A percentile compares a stretch with the other conserved stretches of the same genome.
These are phyloP conservation scores for Pleurotus ostreatus DNA, from an alignment of 768 basidiomycete species.

Conservation along the genomic window DNA sequence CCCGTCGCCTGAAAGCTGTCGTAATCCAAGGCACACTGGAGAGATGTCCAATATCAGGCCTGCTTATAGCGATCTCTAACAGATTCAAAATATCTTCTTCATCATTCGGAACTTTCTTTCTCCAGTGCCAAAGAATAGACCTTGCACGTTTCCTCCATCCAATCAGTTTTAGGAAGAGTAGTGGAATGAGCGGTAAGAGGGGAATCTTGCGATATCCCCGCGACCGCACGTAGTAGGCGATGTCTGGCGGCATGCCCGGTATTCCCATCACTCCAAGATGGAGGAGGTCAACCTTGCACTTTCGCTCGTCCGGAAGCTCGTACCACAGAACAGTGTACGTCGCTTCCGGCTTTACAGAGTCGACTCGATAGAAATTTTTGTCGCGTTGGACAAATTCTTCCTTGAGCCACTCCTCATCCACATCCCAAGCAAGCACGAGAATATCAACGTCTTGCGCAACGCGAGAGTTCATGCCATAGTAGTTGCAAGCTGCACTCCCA, in stretches of 20 bases:
- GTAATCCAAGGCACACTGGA: neutral
- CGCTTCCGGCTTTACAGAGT: neutral
- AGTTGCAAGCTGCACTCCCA: neutral
- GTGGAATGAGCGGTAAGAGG: slow-evolving; percentile 30
- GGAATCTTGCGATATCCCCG: slow-evolving; percentile 16
- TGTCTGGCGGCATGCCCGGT: neutral
- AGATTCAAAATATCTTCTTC: slow-evolving; percentile 37
- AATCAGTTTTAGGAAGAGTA: slow-evolving; percentile 37
- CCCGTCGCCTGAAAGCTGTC: neutral
- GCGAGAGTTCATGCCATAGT: neutral
- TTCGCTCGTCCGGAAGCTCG: neutral
- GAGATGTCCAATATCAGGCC: neutral
- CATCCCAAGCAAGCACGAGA: neutral
- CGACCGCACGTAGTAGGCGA: neutral
- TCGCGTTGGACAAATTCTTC: neutral
- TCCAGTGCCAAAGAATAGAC: slow-evolving; percentile 26
- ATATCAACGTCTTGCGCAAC: neutral
- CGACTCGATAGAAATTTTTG: neutral
- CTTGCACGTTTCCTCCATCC: slow-evolving; percentile 38
- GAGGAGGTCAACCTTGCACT: neutral
- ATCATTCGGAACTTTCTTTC: slow-evolving; percentile 34
- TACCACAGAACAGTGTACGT: neutral
- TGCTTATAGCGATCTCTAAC: slow-evolving; percentile 28
- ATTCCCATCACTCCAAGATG: neutral
- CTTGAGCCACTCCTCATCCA: neutral